Evolutionary conservation across 2,329 filamentous ascomycete species (phyloP).

Genomic region (Botryosphaeria dothidea): DNA sequence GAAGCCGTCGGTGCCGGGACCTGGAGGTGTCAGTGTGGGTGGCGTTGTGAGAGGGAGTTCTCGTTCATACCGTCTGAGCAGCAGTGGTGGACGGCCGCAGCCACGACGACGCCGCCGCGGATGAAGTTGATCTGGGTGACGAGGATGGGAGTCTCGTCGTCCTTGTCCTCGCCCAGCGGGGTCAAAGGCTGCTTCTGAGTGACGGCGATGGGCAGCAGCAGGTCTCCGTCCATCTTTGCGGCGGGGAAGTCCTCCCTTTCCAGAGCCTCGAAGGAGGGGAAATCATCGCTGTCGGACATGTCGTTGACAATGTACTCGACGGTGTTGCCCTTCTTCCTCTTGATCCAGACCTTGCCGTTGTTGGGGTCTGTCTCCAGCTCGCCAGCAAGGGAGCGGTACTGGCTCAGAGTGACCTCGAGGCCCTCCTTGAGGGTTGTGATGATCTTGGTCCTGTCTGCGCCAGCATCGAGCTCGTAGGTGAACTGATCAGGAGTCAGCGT

Average conservation of each 20-base stretch:
- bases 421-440: constrained; percentile 22
- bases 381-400: constrained; percentile 24
- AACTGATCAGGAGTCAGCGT: neutral
- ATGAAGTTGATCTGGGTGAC: constrained; percentile 32
- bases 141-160: constrained; percentile 19
- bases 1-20: constrained; percentile 30
- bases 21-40: neutral
- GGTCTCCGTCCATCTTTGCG: constrained; percentile 17
- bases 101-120: constrained; percentile 30
- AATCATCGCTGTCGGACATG: constrained; percentile 19
- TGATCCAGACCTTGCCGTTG: constrained; percentile 24
- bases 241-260: constrained; percentile 24
- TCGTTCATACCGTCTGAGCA: constrained; percentile 24
- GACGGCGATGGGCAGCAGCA: constrained; percentile 20
- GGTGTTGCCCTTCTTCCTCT: constrained; percentile 22
- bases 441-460: constrained; percentile 14
- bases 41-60: neutral
- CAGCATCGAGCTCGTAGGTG: constrained; percentile 26
- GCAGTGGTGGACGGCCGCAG: constrained; percentile 29
- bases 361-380: constrained; percentile 21
- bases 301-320: constrained; percentile 22
- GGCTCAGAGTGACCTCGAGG: constrained; percentile 24
- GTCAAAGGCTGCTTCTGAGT: constrained; percentile 21
- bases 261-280: constrained; percentile 23
- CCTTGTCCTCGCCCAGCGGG: constrained; percentile 18